Evolutionary conservation across 1,284 basidiomycete genomes (phyloP), one percentile per base, ranked within the genome.

Genomic region (Caloboletus firmus): DNA sequence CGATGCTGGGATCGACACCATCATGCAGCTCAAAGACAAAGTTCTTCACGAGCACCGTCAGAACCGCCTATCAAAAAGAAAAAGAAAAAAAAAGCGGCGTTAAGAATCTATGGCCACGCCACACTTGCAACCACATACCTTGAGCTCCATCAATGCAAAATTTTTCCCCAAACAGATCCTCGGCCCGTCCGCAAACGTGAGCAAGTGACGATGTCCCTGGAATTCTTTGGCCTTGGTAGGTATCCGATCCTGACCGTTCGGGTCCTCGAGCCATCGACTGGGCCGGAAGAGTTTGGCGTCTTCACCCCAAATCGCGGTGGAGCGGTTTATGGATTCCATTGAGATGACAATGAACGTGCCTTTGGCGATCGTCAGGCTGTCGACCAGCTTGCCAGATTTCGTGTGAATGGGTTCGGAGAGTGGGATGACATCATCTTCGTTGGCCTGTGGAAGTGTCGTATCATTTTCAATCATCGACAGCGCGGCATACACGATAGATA

Each of bases 341-440:
- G 81, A 74, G 0, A 76, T 65, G 3, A 59, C 62, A 15, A 84
- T 58, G 1, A 62, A 50, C 0, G 77, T 74, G 4, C 79, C 80
- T 59, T 79, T 79, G 3, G 71, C 61, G 34, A 84, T 66, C 4
- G 70, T 54, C 42, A 84, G 61, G 31, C 70, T 70, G 40, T 72
- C 63, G 8, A 78, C 68, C 0, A 61, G 52, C 34, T 73, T 56
- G 0, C 79, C 80, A 0, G 67, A 59, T 5, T 65, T 51, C 0
- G 74, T 74, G 80, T 44, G 46, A 24, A 58, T 2, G 1, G 51
- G 46, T 22, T 59, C 30, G 72, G 0, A 81, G 79, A 84, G 75
- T 0, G 80, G 83, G 17, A 84, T 73, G 1, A 82, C 60, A 50
- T 83, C 80, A 58, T 83, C 79, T 71, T 83, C 65, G 32, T 64